Evolutionary conservation across 345 rosid species (phyloP), one percentile per base, ranked within the genome.

Genomic region (Streptanthus diversifolius): DNA sequence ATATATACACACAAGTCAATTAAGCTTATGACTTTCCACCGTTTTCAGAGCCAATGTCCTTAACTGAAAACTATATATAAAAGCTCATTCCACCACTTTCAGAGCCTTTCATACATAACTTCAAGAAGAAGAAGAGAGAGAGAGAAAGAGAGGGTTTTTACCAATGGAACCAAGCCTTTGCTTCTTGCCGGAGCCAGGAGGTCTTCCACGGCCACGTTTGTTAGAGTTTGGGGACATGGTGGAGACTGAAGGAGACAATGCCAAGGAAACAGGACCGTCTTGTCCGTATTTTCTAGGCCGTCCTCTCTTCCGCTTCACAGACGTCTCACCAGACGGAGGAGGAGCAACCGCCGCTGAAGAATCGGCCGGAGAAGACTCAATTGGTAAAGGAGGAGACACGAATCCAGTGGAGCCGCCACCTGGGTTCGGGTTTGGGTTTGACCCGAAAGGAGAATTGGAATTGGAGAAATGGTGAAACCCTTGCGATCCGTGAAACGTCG

Each of bases 171-270:
- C 82, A 69, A 81, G 75, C 14, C 83, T 84, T 66, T 87, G 95
- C 81, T 88, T 95, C 82, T 83, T 87, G 48, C 99, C 96, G 32
- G 84, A 85, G 41, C 97, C 97, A 1, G 90, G 96, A 21, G 98
- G 98, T 62, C 97, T 81, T 27, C 99, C 99, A 73, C 97, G 85
- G 8, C 96, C 97, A 59, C 97, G 83, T 81, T 85, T 95, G 80
- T 85, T 95, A 49, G 80, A 41, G 45, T 84, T 65, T 32, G 96
- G 82, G 9, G 88, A 76, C 54, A 85, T n/a, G 2, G 43, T 36
- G 10, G 79, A 76, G 25, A 61, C 27, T 4, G 80, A 77, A 63
- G 99, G 81, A 32, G 96, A 85, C 79, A 91, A 82, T 70, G 93
- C 98, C 77, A 90, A 79, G 0, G 97, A 88, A 53, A 88, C 95